Evolutionary conservation across 805 yeast species (phyloP).

Genomic region (Komagataella ulmi): DNA sequence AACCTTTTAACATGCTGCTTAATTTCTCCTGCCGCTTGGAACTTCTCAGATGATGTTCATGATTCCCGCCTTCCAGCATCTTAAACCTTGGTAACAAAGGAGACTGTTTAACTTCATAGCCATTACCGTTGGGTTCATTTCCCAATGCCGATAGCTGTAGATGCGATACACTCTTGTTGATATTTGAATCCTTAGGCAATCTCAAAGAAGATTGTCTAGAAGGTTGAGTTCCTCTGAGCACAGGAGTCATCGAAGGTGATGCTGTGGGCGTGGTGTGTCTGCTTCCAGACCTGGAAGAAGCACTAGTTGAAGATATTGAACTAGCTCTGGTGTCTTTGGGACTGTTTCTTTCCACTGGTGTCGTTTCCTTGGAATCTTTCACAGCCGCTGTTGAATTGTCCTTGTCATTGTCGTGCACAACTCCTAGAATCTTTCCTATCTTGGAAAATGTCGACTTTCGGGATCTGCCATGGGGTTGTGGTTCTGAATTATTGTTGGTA

Average conservation of each 20-base stretch:
- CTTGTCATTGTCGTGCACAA: constrained; percentile 4
- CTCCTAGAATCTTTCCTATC: constrained; percentile 12
- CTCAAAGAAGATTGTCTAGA: not conserved
- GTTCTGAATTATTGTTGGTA: not conserved
- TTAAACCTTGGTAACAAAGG: constrained; percentile 29
- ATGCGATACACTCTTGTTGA: not conserved
- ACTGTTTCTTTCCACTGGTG: not conserved
- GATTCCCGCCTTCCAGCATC: constrained; percentile 55
- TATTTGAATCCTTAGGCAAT: not conserved
- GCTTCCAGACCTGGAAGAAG: constrained; percentile 5
- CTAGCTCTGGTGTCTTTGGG: constrained; percentile 1
- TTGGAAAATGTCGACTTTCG: constrained; percentile 10
- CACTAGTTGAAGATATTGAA: constrained; percentile 4
- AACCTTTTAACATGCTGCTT: constrained; percentile 60
- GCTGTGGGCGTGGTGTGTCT: constrained; percentile 3
- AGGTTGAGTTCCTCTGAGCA: constrained; percentile 2
- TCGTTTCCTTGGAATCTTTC: not conserved
- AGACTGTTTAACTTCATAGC: not conserved
- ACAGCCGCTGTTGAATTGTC: not conserved
- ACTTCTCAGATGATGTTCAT: constrained; percentile 66
- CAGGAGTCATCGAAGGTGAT: constrained; percentile 2
- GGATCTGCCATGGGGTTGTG: constrained; percentile 4
- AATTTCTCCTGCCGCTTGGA: constrained; percentile 71
- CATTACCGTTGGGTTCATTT: constrained; percentile 4
- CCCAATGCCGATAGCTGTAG: constrained; percentile 4